Base-by-base conservation (phyloP, 306 rosid species). In the Vigna angularis region DNA sequence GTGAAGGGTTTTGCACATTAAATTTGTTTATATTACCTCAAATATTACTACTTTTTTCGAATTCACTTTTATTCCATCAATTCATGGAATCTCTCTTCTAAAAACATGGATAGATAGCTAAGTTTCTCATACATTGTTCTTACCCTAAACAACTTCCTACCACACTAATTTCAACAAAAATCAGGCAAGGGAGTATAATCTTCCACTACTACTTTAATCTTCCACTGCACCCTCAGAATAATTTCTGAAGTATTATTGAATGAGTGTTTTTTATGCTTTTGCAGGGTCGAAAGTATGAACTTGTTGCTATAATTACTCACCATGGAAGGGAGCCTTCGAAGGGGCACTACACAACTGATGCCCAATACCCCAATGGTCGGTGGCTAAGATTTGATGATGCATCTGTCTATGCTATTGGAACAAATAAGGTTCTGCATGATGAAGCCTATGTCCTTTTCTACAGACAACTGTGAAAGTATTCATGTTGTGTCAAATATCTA, bases 321-420 rank as follows among this genome's bases (percentile, higher is more conserved):
- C 98, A 93, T 66, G 99, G 99, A 53, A 78, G 90, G 83, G 99
- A 93, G 72, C 89, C 98, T 36, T 95, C 97, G 17, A 93, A 95
- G 85, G 99, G 99, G 32, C 98, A 93, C 81, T 95, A 95, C 85
- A 95, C 97, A 11, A 95, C 99, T 2, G 97, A 95, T 90, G 94
- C 93, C 30, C 88, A 81, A 72, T 83, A 84, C 81, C 78, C 84
- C 2, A 83, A 83, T 30, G 84, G 92, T 74, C 90, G 76, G 67
- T 95, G 99, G 99, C 89, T 93, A 18, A 86, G 96, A 68, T 95
- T 91, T 72, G 94, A 95, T 61, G 98, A 95, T 63, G 89, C 91
- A 2, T 93, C 93, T 36, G 98, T 95, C 63, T 77, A 50, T 44
- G 78, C 93, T 59, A 90, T 95, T n/a, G 90, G 91, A 75, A 65